Evolutionary conservation across 495 filamentous ascomycete species (phyloP), one percentile per base, ranked within the genome.

Genomic region (Evansstolkia leycettana): DNA sequence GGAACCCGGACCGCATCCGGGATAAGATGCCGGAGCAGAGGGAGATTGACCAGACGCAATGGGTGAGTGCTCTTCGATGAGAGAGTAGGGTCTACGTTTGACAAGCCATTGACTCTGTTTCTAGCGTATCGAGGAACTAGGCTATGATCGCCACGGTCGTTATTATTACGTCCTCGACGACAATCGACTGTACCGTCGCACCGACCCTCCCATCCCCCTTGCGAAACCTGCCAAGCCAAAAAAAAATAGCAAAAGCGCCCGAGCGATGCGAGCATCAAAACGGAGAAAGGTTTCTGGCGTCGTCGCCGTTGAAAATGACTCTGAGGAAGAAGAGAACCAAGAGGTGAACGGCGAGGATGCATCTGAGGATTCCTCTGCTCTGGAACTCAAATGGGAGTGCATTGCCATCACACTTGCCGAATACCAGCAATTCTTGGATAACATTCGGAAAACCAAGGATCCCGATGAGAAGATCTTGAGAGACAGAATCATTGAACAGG

Each of bases 151-250:
- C 13, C 63, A 94, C 29, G 85, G 85, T 41, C 81, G 84, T 15
- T 76, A 70, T 13, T 93, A 94, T 55, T 90, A 83, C 46, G 79
- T 94, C 9, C 72, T 98, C 5, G 89, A 98, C 41, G 90, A 98
- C 62, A 90, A 94, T 42, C 74, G 89, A 31, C 65, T 96, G 17
- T 98, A 96, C 57, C 81, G 85, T 35, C 74, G 76, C 37, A 84
- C 82, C 29, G 82, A 88, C 26, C 73, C 70, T 36, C 64, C 70
- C 2, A 64, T 73, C 2, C 72, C 78, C 11, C 65, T 71, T 2
- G 65, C 70, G 5, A 60, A 63, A 18, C 53, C 72, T 23, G 48
- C 68, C 2, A 87, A 86, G 51, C 68, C 82, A 6, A 90, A 88
- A 54, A 72, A 76, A 35, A 84, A 80, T 47, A 76, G 77, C 15